Evolutionary conservation across 129 eudicot species (phyloP).

Genomic region (Helichrysum umbraculigerum): DNA sequence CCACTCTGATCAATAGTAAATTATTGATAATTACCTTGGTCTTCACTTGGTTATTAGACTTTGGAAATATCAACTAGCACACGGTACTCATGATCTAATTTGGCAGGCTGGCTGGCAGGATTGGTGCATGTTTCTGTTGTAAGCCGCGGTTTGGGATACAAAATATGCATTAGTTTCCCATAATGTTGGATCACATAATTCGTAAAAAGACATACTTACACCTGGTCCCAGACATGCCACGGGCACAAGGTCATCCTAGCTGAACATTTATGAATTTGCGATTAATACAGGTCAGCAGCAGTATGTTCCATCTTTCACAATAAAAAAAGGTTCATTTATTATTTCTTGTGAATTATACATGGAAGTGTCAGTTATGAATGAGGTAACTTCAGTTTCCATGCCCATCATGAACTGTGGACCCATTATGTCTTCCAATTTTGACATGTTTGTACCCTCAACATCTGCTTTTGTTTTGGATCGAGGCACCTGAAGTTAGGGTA

Average conservation of each 20-base stretch:
- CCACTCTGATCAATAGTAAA: not conserved
- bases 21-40: not conserved
- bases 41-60: not conserved
- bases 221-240: not conserved
- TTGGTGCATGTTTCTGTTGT: not conserved
- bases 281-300: not conserved
- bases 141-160: not conserved
- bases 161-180: not conserved
- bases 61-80: not conserved
- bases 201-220: not conserved
- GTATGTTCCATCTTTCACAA: not conserved
- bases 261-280: not conserved
- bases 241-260: not conserved
- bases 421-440: conserved; percentile 3
- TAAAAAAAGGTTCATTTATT: not conserved
- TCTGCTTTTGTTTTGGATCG: conserved; percentile 7
- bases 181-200: not conserved
- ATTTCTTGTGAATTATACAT: not conserved
- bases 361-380: not conserved
- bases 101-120: not conserved
- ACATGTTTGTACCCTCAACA: not conserved
- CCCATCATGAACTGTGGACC: not conserved
- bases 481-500: not conserved
- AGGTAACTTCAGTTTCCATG: not conserved
- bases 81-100: not conserved